phyloP scores from a whole-genome alignment of 2,329 filamentous ascomycete species.

The Ophiostoma australiae region DNA sequence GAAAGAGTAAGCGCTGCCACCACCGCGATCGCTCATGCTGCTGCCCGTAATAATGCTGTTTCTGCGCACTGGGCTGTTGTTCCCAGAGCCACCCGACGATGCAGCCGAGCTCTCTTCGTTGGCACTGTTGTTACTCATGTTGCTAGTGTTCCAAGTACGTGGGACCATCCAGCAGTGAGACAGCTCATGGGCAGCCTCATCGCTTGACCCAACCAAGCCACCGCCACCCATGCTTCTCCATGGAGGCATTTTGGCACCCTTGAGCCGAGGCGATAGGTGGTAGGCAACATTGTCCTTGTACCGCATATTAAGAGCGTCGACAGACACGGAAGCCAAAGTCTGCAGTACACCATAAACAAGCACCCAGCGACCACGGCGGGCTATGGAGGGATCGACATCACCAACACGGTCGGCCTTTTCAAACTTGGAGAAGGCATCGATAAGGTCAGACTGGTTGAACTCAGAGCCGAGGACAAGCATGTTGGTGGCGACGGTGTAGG shows the following conservation, averaged over 20 bases:
- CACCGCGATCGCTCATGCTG: slow-evolving; percentile 11
- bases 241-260: slow-evolving; percentile 48
- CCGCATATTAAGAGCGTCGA: slow-evolving; percentile 51
- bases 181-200: slow-evolving; percentile 45
- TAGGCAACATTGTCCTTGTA: slow-evolving; percentile 52
- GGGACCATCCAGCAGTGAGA: slow-evolving; percentile 50
- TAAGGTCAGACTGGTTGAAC: slow-evolving; percentile 49
- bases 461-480: slow-evolving; percentile 52
- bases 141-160: slow-evolving; percentile 38
- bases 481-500: slow-evolving; percentile 57
- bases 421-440: slow-evolving; percentile 52
- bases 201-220: slow-evolving; percentile 28
- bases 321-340: slow-evolving; percentile 54
- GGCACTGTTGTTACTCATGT: slow-evolving; percentile 30
- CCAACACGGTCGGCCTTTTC: slow-evolving; percentile 51
- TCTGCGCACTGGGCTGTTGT: slow-evolving; percentile 29
- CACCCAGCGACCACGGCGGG: slow-evolving; percentile 56
- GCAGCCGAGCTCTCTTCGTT: slow-evolving; percentile 16
- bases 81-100: slow-evolving; percentile 27
- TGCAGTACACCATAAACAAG: slow-evolving; percentile 58
- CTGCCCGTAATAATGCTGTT: slow-evolving; percentile 13
- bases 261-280: slow-evolving; percentile 52
- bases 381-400: slow-evolving; percentile 50
- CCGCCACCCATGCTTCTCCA: slow-evolving; percentile 46
- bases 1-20: slow-evolving; percentile 28